Base-by-base conservation (phyloP, 345 rosid genomes). In the Excoecaria cochinchinensis region DNA sequence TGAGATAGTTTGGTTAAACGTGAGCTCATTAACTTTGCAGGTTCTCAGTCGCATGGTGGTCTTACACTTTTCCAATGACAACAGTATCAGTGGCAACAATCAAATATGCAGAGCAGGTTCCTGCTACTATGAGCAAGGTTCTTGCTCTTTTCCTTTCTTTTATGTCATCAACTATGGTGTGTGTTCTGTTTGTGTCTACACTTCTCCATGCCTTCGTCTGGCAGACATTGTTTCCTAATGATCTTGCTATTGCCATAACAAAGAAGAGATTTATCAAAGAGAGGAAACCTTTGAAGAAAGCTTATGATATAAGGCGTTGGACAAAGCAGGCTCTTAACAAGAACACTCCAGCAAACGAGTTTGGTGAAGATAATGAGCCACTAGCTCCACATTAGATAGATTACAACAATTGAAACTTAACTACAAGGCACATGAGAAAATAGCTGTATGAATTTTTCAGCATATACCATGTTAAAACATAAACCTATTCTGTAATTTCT, bases 21-120 rank as follows among this genome's bases (percentile, higher is more conserved):
- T 31, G 2, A 31, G 31, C 31, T 31, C 2, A 17, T 66, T 66
- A 8, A 68, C 40, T 64, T 56, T n/a, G 73, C 87, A 91, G 96
- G 83, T 95, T 95, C 70, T 95, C 98, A 0, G 92, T 92, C 67
- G 96, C 98, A 19, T 92, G 97, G 98, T 95, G 98, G 98, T 89
- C 99, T 8, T 95, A 95, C 79, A 95, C 98, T 57, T 92, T 95
- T 58, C 98, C 97, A 3, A 95, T 95, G 99, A 93, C 97, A 53
- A 91, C 97, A 0, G 93, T 83, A 42, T 89, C 98, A 21, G 94
- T 95, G 74, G 97, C 99, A 11, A 90, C 95, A 0, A 88, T 95
- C 73, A 93, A 91, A 85, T 91, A 90, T 70, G 94, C 97, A 38
- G 95, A 93, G 85, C 87, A 90, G 4, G 96, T 85, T 57, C 99